Percentiles rank a stretch among this genome's conserved stretches.
phyloP scores from a whole-genome alignment of 306 rosid species.

The Cucumis cinereus region DNA sequence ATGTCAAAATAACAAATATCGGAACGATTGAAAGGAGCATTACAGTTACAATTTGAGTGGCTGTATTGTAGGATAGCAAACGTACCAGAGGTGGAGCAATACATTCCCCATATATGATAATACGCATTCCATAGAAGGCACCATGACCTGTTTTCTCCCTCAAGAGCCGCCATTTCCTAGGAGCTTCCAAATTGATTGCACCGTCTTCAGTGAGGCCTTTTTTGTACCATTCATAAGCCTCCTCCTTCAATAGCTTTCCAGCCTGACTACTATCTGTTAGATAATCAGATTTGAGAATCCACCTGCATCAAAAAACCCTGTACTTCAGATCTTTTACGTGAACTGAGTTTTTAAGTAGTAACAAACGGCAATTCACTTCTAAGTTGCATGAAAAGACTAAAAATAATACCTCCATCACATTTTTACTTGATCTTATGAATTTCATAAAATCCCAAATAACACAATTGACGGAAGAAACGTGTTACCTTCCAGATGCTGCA shows the following conservation, averaged over 20 bases:
- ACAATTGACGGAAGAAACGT: not conserved
- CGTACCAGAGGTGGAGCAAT: constrained; percentile 82
- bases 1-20: not conserved
- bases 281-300: constrained; percentile 87
- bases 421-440: not conserved
- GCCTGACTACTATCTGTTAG: constrained; percentile 56
- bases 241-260: constrained; percentile 56
- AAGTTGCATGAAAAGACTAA: not conserved
- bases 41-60: not conserved
- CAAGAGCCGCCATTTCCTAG: constrained; percentile 85
- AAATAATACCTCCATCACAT: not conserved
- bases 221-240: constrained; percentile 80
- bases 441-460: not conserved
- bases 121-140: constrained; percentile 66
- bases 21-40: not conserved
- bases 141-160: constrained; percentile 80
- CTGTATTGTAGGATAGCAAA: not conserved
- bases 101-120: constrained; percentile 68
- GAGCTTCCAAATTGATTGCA: constrained; percentile 83
- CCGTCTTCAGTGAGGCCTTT: constrained; percentile 78
- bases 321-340: not conserved
- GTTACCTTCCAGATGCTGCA: constrained; percentile 88
- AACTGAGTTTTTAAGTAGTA: not conserved
- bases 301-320: constrained; percentile 35
- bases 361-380: too few species aligned